Percentiles rank a stretch among this genome's conserved stretches.
Evolutionary conservation across 495 filamentous ascomycete species (phyloP).

Genomic region (Penicillium paradoxum): DNA sequence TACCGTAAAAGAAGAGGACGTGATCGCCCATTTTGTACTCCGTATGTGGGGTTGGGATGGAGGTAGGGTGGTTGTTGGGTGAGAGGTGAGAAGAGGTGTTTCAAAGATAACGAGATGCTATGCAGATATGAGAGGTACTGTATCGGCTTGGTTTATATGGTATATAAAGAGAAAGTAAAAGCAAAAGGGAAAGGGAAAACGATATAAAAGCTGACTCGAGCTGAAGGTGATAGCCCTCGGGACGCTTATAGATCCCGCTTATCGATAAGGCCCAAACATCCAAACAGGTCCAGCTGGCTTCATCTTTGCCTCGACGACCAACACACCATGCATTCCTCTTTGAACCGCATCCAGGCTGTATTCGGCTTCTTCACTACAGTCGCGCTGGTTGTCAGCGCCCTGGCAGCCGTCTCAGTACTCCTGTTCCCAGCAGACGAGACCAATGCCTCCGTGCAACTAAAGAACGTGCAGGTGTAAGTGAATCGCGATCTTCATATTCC

Average conservation of each 20-base stretch:
- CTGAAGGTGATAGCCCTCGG: not conserved
- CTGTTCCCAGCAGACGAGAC: conserved; percentile 62
- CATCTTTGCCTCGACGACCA: conserved; percentile 15
- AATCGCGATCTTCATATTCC: not conserved
- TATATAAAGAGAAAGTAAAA: not conserved
- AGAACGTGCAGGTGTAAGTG: conserved; percentile 82
- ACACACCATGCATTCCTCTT: conserved; percentile 74
- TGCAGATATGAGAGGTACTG: not conserved
- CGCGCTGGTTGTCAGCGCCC: conserved; percentile 68
- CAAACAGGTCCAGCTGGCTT: conserved; percentile 38
- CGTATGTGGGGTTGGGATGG: not conserved
- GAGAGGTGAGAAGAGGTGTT: not conserved
- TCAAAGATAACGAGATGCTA: not conserved
- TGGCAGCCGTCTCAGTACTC: conserved; percentile 75
- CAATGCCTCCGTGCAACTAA: conserved; percentile 58
- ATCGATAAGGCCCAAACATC: conserved; percentile 17
- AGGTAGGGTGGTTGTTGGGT: not conserved
- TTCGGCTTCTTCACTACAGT: conserved; percentile 99
- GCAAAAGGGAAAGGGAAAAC: not conserved
- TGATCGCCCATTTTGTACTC: conserved; percentile 41
- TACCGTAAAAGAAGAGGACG: conserved; percentile 57
- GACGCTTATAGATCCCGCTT: conserved; percentile 11
- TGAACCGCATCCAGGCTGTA: conserved; percentile 81
- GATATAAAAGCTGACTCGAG: not conserved
- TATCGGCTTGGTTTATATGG: not conserved